Conservation (phyloP, 768 basidiomycete genomes). For the Phylloporus scabripes region DNA sequence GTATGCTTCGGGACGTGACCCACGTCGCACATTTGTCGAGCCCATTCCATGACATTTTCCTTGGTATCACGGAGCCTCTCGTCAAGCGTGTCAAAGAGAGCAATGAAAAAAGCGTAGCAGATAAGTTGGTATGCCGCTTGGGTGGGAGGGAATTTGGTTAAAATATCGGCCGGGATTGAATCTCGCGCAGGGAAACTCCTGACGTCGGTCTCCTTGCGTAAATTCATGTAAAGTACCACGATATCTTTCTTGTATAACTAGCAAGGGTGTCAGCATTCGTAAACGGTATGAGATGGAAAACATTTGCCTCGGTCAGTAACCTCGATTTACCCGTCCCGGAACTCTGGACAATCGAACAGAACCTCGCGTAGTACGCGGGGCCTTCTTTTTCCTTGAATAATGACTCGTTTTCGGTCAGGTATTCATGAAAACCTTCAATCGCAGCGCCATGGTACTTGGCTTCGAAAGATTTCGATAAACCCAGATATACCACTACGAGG, state of each 20-base stretch:
- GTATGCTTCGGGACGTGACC: background rate
- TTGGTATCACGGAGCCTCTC: background rate
- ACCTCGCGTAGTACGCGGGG: background rate
- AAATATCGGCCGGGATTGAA: background rate
- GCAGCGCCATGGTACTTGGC: background rate
- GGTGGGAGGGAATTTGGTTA: background rate
- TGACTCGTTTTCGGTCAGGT: background rate
- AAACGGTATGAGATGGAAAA: background rate
- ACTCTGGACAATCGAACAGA: background rate
- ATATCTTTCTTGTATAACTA: background rate
- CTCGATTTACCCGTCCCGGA: background rate
- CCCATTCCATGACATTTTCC: background rate
- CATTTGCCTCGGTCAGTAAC: background rate
- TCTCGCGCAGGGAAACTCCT: background rate
- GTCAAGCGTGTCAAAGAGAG: background rate
- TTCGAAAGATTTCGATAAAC: background rate
- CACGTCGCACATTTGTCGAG: background rate
- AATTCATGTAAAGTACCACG: background rate
- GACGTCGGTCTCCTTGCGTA: background rate
- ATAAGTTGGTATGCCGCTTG: background rate
- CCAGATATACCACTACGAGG: background rate
- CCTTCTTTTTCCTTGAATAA: background rate
- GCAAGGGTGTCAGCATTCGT: rapidly evolving
- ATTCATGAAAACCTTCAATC: background rate
- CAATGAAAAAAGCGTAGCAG: background rate